Conservation (phyloP, 1,284 basidiomycete genomes). For the Schizopora paradoxa region DNA sequence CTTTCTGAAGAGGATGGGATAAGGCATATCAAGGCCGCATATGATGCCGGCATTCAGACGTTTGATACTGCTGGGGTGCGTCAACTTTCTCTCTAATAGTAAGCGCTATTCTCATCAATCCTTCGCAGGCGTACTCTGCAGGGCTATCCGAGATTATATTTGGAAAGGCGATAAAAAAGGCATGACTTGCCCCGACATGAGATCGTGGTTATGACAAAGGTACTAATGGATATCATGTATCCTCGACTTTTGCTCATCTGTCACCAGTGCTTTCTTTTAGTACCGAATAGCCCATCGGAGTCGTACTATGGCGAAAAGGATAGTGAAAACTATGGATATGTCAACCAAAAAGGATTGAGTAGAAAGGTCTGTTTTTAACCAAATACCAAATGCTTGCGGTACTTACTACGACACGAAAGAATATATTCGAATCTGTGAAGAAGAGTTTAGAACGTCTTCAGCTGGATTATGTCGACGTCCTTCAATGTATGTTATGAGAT, state of each 20-base stretch:
- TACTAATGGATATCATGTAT: slow-evolving; percentile 7
- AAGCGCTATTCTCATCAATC: not conserved
- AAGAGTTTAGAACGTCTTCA: slow-evolving; percentile 31
- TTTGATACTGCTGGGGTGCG: slow-evolving; percentile 40
- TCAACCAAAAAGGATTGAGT: slow-evolving; percentile 36
- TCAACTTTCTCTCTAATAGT: too few relatives aligned
- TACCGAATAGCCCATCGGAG: slow-evolving; percentile 14
- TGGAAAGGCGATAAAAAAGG: slow-evolving; percentile 41
- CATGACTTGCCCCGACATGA: slow-evolving; percentile 38
- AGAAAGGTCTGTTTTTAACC: slow-evolving; percentile 33
- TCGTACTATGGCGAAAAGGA: slow-evolving; percentile 22
- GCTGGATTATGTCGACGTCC: slow-evolving; percentile 35
- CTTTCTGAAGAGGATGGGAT: slow-evolving; percentile 32
- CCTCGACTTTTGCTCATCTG: not conserved
- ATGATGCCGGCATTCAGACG: slow-evolving; percentile 36
- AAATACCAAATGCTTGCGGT: not conserved
- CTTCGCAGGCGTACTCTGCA: slow-evolving; percentile 10
- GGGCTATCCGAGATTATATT: slow-evolving; percentile 40
- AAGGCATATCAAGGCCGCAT: slow-evolving; percentile 30
- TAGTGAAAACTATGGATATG: slow-evolving; percentile 27
- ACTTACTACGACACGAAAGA: slow-evolving; percentile 24
- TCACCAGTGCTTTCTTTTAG: not conserved
- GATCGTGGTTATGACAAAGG: slow-evolving; percentile 39
- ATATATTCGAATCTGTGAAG: slow-evolving; percentile 42
- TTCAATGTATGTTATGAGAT: slow-evolving; percentile 20